phyloP scores from a whole-genome alignment of 306 rosid genomes.

The Luffa aegyptiaca region DNA sequence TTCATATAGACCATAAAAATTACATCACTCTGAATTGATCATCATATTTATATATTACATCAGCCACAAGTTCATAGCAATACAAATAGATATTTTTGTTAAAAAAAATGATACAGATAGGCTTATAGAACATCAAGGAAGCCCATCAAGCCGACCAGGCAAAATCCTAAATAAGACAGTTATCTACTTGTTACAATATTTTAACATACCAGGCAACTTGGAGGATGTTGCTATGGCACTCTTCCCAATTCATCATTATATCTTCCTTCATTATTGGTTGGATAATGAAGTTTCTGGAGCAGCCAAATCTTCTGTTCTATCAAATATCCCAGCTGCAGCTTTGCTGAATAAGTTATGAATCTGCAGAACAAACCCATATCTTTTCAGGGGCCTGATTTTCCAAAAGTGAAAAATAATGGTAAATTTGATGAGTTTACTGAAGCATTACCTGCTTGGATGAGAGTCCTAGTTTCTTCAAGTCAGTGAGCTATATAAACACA shows the following conservation, averaged over 20 bases:
- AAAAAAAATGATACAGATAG: neutral
- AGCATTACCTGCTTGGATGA: conserved; percentile 71
- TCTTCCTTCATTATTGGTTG: neutral
- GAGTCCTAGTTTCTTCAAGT: conserved; percentile 89
- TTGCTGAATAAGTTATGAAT: conserved; percentile 49
- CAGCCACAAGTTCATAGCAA: neutral
- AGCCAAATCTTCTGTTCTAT: conserved; percentile 29
- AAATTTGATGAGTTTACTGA: neutral
- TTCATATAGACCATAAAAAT: neutral
- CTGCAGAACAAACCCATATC: conserved; percentile 21
- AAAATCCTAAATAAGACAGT: neutral
- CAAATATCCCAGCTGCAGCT: conserved; percentile 57
- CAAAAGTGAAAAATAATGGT: neutral
- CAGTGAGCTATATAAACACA: conserved; percentile 46
- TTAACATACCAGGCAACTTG: neutral
- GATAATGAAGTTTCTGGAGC: conserved; percentile 5
- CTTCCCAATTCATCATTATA: neutral
- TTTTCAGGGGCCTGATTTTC: neutral
- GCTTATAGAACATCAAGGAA: neutral
- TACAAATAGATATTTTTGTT: neutral
- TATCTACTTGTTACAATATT: neutral
- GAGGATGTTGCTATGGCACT: conserved; percentile 3
- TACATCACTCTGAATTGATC: neutral
- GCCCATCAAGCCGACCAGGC: neutral
- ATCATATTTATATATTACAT: neutral